Percentiles rank a stretch among this genome's conserved stretches.
Evolutionary conservation across 2,329 filamentous ascomycete genomes (phyloP).

Genomic region (Annulohypoxylon truncatum): DNA sequence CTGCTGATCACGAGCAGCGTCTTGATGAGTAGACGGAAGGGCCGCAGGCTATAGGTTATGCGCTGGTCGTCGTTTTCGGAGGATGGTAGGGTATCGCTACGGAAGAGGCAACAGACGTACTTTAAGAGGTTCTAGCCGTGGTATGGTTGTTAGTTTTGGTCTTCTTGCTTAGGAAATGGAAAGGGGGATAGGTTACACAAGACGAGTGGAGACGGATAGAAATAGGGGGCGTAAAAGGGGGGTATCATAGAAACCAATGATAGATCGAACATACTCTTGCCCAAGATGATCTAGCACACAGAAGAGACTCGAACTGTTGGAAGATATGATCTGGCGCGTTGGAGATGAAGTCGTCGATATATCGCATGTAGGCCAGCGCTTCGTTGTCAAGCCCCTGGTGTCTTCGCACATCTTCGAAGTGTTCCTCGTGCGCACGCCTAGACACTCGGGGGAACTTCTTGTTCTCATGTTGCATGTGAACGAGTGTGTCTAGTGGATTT

Average conservation of each 20-base stretch:
- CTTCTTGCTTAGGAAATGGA: not conserved
- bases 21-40: conserved; percentile 13
- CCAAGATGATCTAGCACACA: conserved; percentile 8
- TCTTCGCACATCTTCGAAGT: conserved; percentile 17
- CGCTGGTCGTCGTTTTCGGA: conserved; percentile 10
- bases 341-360: conserved; percentile 38
- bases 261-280: conserved; percentile 14
- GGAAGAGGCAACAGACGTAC: conserved; percentile 17
- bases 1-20: not conserved
- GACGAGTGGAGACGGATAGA: not conserved
- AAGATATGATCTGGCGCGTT: conserved; percentile 30
- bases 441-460: conserved; percentile 29
- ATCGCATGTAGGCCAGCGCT: conserved; percentile 35
- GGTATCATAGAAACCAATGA: not conserved
- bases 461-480: conserved; percentile 13
- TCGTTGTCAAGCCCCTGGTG: conserved; percentile 25
- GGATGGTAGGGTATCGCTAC: not conserved
- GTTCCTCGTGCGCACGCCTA: conserved; percentile 15
- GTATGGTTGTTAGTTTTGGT: not conserved
- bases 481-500: conserved; percentile 10
- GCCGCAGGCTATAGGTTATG: conserved; percentile 23
- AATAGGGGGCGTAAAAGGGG: not conserved
- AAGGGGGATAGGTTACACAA: not conserved
- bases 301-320: conserved; percentile 33
- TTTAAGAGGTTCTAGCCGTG: conserved; percentile 19